Percentiles rank a stretch among this genome's conserved stretches.
Conservation (phyloP, 495 filamentous ascomycete species). For the Hyaloscypha finlandica region DNA sequence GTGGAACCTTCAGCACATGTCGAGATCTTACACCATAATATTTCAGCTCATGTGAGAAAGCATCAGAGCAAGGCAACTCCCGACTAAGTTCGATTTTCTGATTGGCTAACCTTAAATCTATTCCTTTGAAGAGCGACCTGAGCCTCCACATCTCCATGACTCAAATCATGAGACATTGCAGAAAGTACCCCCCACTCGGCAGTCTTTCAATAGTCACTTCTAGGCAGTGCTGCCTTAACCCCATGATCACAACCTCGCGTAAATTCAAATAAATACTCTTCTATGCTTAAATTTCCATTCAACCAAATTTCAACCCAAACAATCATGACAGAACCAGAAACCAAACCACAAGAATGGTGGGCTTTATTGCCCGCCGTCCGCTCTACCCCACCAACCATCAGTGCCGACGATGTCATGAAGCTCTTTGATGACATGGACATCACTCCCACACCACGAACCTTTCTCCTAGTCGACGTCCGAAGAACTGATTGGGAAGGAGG, state of each 20-base stretch:
- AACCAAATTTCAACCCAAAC: neutral
- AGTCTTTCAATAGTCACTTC: neutral
- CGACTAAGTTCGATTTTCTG: neutral
- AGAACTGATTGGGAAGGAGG: conserved; percentile 68
- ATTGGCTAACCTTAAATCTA: neutral
- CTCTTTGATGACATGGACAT: conserved; percentile 47
- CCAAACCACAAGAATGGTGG: conserved; percentile 34
- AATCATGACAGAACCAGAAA: conserved; percentile 3
- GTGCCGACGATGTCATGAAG: conserved; percentile 43
- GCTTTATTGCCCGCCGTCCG: conserved; percentile 44
- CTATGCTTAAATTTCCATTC: neutral
- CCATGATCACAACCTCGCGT: neutral
- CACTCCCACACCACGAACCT: conserved; percentile 46
- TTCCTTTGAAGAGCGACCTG: neutral
- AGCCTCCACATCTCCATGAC: neutral
- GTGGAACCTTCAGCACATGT: no score
- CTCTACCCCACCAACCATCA: conserved; percentile 37
- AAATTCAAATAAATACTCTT: neutral
- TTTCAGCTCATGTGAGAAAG: neutral
- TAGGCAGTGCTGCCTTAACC: neutral
- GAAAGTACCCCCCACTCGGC: neutral
- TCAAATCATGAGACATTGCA: neutral
- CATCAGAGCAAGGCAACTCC: neutral
- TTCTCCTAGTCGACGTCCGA: conserved; percentile 64
- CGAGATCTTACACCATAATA: no score